Conservation (phyloP, 2,329 filamentous ascomycete species). For the Diaporthe vexans region DNA sequence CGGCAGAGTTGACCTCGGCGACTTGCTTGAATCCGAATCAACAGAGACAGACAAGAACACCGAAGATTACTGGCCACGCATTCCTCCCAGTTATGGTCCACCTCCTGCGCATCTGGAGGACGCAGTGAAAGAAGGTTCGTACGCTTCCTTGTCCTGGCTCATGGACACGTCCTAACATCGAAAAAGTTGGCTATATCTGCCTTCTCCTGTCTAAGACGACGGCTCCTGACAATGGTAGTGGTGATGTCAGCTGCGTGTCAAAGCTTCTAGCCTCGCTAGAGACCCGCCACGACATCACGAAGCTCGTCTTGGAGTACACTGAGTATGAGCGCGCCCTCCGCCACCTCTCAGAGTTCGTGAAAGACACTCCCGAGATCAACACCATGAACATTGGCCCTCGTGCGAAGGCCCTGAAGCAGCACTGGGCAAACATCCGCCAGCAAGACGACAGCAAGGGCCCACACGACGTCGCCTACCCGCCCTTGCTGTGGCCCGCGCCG, state of each 20-base stretch:
- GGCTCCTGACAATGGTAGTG: neutral
- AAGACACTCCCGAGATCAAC: neutral
- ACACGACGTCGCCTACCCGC: neutral
- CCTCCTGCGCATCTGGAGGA: neutral
- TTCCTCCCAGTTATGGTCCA: neutral
- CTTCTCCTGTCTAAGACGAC: neutral
- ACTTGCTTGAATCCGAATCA: constrained; percentile 1
- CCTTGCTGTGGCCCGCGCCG: neutral
- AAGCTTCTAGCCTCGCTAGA: neutral
- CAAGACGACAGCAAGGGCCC: neutral
- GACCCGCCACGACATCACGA: constrained; percentile 2
- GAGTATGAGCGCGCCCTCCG: neutral
- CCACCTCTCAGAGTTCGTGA: neutral
- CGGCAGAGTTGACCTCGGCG: neutral
- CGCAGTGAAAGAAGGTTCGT: constrained; percentile 7
- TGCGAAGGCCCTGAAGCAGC: neutral
- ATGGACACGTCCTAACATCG: neutral
- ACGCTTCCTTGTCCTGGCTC: neutral
- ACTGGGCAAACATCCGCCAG: neutral
- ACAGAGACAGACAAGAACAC: neutral
- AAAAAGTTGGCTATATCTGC: constrained; percentile 5
- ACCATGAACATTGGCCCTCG: neutral
- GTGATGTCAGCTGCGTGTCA: neutral
- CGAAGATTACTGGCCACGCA: constrained; percentile 4
- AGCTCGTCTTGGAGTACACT: neutral